Conservation (phyloP, 2,329 filamentous ascomycete genomes). For the Calonectria pseudoturangicola region DNA sequence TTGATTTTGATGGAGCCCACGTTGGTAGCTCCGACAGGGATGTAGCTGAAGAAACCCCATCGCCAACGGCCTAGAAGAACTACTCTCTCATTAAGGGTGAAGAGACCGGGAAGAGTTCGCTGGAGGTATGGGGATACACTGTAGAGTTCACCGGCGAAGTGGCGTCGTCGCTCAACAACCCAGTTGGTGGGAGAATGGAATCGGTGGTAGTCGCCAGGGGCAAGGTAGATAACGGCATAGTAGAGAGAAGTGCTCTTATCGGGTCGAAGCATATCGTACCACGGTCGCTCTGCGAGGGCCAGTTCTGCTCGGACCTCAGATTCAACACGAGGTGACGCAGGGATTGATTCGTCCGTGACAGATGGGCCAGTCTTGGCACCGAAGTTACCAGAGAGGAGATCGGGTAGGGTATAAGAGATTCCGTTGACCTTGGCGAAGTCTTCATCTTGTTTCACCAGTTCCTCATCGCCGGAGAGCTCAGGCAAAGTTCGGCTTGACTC, state of each 20-base stretch:
- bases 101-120: conserved; percentile 92
- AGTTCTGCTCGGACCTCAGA: conserved; percentile 90
- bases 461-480: conserved; percentile 70
- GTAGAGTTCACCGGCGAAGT: conserved; percentile 97
- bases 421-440: conserved; percentile 97
- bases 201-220: conserved; percentile 97
- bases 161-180: conserved; percentile 95
- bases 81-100: conserved; percentile 97
- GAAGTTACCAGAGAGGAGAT: conserved; percentile 85
- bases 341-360: conserved; percentile 84
- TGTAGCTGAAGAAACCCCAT: conserved; percentile 97
- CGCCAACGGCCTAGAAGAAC: conserved; percentile 95
- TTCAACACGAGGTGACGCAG: conserved; percentile 79
- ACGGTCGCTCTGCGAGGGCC: conserved; percentile 81
- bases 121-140: conserved; percentile 97
- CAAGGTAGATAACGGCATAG: conserved; percentile 96
- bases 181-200: conserved; percentile 97
- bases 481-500: conserved; percentile 50
- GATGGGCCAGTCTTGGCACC: conserved; percentile 65
- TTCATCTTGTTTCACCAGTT: conserved; percentile 86
- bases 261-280: conserved; percentile 80
- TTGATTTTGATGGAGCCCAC: conserved; percentile 98
- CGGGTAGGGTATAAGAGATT: conserved; percentile 94
- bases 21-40: conserved; percentile 96
- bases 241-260: conserved; percentile 84